Percentiles rank a stretch among this genome's conserved stretches.
Evolutionary conservation across 2,329 filamentous ascomycete species (phyloP).

Genomic region (Zelopaecilomyces penicillatus): DNA sequence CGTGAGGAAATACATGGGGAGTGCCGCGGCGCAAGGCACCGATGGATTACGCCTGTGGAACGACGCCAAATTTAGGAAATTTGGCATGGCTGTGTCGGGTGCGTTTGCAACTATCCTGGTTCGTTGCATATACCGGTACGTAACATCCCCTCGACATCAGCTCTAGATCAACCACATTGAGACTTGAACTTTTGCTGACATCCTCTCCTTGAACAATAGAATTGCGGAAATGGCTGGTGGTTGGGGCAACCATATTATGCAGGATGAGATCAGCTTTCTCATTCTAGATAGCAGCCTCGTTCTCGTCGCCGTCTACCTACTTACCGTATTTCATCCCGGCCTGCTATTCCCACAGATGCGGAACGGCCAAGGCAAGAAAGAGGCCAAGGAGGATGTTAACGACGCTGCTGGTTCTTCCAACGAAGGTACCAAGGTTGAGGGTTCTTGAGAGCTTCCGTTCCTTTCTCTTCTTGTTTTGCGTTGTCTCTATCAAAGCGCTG

Average conservation of each 20-base stretch:
- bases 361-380: conserved; percentile 16
- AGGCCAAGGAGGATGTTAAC: conserved; percentile 13
- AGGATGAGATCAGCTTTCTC: conserved; percentile 51
- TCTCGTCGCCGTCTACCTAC: conserved; percentile 38
- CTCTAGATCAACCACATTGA: not conserved
- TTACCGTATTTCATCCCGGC: conserved; percentile 47
- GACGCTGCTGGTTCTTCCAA: conserved; percentile 19
- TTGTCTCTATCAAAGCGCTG: no score
- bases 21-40: conserved; percentile 17
- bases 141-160: conserved; percentile 3
- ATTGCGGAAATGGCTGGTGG: conserved; percentile 57
- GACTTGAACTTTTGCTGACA: conserved; percentile 10
- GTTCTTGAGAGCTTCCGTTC: no score
- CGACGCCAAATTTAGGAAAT: conserved; percentile 33
- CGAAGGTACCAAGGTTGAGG: conserved; percentile 13
- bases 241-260: conserved; percentile 57
- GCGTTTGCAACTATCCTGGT: conserved; percentile 39
- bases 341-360: conserved; percentile 48
- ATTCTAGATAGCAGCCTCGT: conserved; percentile 47
- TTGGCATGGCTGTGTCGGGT: conserved; percentile 33
- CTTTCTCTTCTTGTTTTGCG: no score
- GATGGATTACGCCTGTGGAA: conserved; percentile 32
- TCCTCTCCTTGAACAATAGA: conserved; percentile 20
- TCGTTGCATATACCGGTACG: conserved; percentile 48
- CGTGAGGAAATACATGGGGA: conserved; percentile 29